These are phyloP conservation scores for Vigna nakashimae DNA, from an alignment of 306 rosid species.

Conservation along the genomic window DNA sequence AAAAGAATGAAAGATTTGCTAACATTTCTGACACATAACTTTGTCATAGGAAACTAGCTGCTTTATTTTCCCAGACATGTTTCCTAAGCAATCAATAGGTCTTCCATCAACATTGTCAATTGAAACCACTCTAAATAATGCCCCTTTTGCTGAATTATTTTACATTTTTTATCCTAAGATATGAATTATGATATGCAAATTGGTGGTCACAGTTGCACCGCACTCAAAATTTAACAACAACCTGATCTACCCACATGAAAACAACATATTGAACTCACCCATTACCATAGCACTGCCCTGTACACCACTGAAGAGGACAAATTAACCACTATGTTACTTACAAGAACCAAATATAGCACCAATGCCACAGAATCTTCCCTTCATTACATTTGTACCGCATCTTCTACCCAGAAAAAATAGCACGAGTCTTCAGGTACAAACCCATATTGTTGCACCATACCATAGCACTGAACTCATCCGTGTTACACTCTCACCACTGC, in stretches of 20 bases:
- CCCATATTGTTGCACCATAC: neutral
- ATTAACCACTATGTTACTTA: neutral
- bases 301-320: neutral
- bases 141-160: too few relatives aligned
- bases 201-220: neutral
- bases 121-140: too few relatives aligned
- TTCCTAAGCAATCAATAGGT: neutral
- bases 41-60: neutral
- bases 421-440: constrained; percentile 3
- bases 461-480: neutral
- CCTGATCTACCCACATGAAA: neutral
- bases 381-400: constrained; percentile 6
- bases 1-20: constrained; percentile 21
- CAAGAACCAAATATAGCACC: neutral
- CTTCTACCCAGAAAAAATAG: neutral
- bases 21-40: constrained; percentile 15
- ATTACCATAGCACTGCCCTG: neutral
- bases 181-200: neutral
- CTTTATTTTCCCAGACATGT: neutral
- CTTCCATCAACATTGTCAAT: too few relatives aligned
- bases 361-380: neutral
- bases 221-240: neutral
- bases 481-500: neutral
- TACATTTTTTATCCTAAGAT: too few relatives aligned
- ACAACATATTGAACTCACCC: constrained; percentile 2